Base-by-base conservation (phyloP, 2,329 filamentous ascomycete genomes). In the Phialophora expanda region DNA sequence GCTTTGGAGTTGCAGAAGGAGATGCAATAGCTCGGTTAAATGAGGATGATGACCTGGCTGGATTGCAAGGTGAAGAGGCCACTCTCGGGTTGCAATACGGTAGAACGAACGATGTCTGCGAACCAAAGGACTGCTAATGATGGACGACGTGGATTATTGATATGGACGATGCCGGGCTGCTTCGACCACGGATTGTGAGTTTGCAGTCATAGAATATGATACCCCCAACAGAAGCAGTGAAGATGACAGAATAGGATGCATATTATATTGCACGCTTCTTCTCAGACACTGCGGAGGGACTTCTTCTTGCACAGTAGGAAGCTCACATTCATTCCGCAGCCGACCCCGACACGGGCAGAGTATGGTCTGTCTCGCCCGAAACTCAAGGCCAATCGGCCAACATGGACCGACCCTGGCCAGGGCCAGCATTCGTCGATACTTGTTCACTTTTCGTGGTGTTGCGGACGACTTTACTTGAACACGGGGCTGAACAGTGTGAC, bases 1-100 rank as follows among this genome's bases (percentile, higher is more conserved):
- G 56, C 62, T 2, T 24, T 64, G 65, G 62, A 63, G 20, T 26
- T 7, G 48, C 48, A 51, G 48, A 51, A 51, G 24, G 48, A 51
- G 24, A 26, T 14, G 22, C 20, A 51, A 22, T 26, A 51, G 22
- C 20, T 51, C 14, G 20, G 20, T 51, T 2, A 17, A 51, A 51
- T 11, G 20, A 28, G 22, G 9, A 51, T 28, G 20, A 22, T 51
- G 48, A 26, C 4, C 20, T 17, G 20, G 48, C 20, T 51, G 48
- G 48, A 17, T 22, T 51, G 14, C 9, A n/a, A 51, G 48, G 20
- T 22, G 14, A 51, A 28, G 9, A 26, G 8, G 20, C 48, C 38
- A n/a, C 6, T 44, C 17, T 7, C 14, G 38, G 38, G 38, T 26
- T 26, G 22, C 48, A 26, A 51, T 12, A 7, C 48, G 20, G 38